These are phyloP conservation scores for Myrmaecium sp. DNA, from an alignment of 2,329 filamentous ascomycete species.

Conservation along the genomic window DNA sequence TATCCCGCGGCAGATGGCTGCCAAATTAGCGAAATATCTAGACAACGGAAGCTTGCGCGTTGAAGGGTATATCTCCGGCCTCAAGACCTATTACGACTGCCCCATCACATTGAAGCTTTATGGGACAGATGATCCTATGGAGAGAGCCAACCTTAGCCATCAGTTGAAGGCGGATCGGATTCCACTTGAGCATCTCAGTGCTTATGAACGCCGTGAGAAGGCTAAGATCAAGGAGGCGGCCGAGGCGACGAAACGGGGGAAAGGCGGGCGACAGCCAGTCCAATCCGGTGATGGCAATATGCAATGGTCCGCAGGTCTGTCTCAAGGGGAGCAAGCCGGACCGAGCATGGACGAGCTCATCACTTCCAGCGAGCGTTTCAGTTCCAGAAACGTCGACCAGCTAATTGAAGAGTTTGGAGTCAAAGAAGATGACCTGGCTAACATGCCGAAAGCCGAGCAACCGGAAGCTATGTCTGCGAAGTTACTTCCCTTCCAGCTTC, in stretches of 20 bases:
- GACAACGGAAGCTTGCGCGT: conserved; percentile 36
- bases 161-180: conserved; percentile 49
- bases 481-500: conserved; percentile 59
- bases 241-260: conserved; percentile 17
- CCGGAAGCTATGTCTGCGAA: conserved; percentile 47
- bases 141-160: conserved; percentile 38
- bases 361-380: conserved; percentile 47
- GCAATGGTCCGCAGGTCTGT: conserved; percentile 5
- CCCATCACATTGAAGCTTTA: conserved; percentile 54
- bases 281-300: not conserved
- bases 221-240: conserved; percentile 30
- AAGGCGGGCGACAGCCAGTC: conserved; percentile 7
- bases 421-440: conserved; percentile 46
- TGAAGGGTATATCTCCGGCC: conserved; percentile 53
- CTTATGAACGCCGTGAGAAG: conserved; percentile 34
- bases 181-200: conserved; percentile 30
- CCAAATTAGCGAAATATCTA: conserved; percentile 59
- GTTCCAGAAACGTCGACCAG: conserved; percentile 46
- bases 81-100: conserved; percentile 52
- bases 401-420: conserved; percentile 54
- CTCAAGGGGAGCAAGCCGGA: conserved; percentile 19
- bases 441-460: conserved; percentile 45
- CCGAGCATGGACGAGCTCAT: conserved; percentile 47
- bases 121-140: conserved; percentile 41
- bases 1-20: conserved; percentile 47